Conservation (phyloP, 495 filamentous ascomycete genomes). For the Penicillium daleae region DNA sequence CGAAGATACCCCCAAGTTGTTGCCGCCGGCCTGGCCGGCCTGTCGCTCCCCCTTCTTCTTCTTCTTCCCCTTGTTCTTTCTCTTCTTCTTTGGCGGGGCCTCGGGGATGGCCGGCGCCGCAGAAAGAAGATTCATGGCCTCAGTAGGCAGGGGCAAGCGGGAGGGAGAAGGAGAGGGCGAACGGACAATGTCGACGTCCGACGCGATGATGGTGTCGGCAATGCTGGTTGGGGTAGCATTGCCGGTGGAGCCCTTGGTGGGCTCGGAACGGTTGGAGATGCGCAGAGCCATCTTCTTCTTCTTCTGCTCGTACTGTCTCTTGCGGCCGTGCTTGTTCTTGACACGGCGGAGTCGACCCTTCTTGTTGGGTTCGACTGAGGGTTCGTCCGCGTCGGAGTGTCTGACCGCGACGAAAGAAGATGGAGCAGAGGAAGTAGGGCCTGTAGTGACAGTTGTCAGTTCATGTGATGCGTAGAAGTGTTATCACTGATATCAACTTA, state of each 20-base stretch:
- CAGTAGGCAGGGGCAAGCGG: background rate
- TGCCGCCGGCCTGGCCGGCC: background rate
- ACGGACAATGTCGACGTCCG: background rate
- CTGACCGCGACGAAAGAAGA: background rate
- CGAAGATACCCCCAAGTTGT: background rate
- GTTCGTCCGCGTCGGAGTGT: too few relatives aligned
- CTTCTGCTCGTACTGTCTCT: background rate
- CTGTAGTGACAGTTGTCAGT: background rate
- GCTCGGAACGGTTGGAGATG: background rate
- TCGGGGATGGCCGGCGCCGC: background rate
- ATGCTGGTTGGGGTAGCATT: background rate
- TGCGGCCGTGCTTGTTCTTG: background rate
- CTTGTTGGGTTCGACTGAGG: background rate
- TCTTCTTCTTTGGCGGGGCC: constrained; percentile 3
- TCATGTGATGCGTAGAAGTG: background rate
- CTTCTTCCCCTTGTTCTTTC: background rate
- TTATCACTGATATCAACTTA: background rate
- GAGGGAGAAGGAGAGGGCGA: background rate
- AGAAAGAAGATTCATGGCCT: background rate
- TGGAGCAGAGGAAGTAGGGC: background rate
- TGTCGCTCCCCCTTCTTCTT: background rate
- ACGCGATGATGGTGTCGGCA: background rate
- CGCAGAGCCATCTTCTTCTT: background rate
- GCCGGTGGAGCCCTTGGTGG: background rate
- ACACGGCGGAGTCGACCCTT: background rate